phyloP scores from a whole-genome alignment of 2,329 filamentous ascomycete genomes.

The Aureobasidium leucospermi region DNA sequence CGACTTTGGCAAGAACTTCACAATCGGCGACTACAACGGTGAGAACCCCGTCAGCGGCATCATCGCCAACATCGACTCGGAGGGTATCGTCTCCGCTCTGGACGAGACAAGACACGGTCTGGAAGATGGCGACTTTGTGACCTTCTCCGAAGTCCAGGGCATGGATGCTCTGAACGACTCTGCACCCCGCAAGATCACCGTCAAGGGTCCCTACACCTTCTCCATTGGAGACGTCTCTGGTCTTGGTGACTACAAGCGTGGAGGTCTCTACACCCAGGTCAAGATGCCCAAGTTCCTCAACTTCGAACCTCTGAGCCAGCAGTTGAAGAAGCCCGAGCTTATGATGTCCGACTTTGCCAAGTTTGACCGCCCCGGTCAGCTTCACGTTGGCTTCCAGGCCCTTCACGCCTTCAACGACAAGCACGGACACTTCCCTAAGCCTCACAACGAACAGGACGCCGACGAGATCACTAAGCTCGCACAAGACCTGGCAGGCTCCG shows the following conservation, averaged over 20 bases:
- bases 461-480: constrained; percentile 67
- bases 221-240: constrained; percentile 89
- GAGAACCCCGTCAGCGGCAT: constrained; percentile 85
- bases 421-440: constrained; percentile 68
- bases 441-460: constrained; percentile 81
- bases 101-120: constrained; percentile 93
- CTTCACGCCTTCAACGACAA: constrained; percentile 75
- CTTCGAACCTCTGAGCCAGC: constrained; percentile 72
- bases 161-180: constrained; percentile 81
- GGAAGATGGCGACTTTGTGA: constrained; percentile 94
- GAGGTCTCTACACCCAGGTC: constrained; percentile 88
- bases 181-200: constrained; percentile 81
- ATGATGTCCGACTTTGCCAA: constrained; percentile 95
- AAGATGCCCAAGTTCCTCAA: constrained; percentile 95
- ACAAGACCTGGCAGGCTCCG: constrained; percentile 59
- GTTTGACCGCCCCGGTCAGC: constrained; percentile 86
- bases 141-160: constrained; percentile 86
- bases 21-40: constrained; percentile 79
- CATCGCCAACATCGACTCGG: constrained; percentile 79
- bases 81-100: constrained; percentile 83
- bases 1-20: constrained; percentile 93
- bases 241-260: constrained; percentile 78
- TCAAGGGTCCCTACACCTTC: constrained; percentile 94
- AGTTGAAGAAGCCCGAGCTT: constrained; percentile 81
- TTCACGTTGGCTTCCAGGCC: constrained; percentile 88